These are phyloP conservation scores for Syncephalastrum contaminatum DNA, from an alignment of 371 early-diverging fungal genomes.

Conservation along the genomic window DNA sequence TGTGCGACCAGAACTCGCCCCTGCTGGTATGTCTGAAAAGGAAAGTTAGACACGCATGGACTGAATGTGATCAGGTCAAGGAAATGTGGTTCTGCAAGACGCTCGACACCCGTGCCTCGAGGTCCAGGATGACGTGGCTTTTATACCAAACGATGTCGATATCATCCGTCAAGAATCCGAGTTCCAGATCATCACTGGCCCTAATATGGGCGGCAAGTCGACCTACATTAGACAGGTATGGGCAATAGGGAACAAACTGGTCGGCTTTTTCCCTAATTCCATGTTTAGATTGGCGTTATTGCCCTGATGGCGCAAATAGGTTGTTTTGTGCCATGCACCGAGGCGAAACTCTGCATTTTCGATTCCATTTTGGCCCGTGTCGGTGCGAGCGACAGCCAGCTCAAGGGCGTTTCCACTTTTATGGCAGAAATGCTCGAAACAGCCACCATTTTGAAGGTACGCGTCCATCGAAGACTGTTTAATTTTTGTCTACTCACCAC, in stretches of 20 bases:
- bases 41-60: background rate
- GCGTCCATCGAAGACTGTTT: background rate
- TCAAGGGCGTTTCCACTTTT: slow-evolving; percentile 96
- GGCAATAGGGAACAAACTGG: slow-evolving; percentile 1
- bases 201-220: slow-evolving; percentile 97
- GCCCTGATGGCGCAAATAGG: slow-evolving; percentile 98
- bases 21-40: too few relatives aligned
- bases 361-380: slow-evolving; percentile 95
- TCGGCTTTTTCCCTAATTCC: background rate
- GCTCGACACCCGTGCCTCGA: slow-evolving; percentile 96
- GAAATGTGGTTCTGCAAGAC: slow-evolving; percentile 61
- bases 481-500: background rate
- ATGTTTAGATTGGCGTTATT: slow-evolving; percentile 78
- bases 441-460: slow-evolving; percentile 84
- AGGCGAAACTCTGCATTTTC: slow-evolving; percentile 81
- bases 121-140: slow-evolving; percentile 85
- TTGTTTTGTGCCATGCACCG: slow-evolving; percentile 93
- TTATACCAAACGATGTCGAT: slow-evolving; percentile 92
- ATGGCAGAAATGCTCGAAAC: slow-evolving; percentile 99
- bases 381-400: slow-evolving; percentile 95
- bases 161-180: slow-evolving; percentile 47
- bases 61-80: slow-evolving; percentile 42
- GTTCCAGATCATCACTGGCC: slow-evolving; percentile 89
- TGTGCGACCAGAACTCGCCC: slow-evolving; percentile 63
- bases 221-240: slow-evolving; percentile 93